Base-by-base conservation (phyloP, 1,139 yeast genomes). In the Meyerozyma elateridarum region DNA sequence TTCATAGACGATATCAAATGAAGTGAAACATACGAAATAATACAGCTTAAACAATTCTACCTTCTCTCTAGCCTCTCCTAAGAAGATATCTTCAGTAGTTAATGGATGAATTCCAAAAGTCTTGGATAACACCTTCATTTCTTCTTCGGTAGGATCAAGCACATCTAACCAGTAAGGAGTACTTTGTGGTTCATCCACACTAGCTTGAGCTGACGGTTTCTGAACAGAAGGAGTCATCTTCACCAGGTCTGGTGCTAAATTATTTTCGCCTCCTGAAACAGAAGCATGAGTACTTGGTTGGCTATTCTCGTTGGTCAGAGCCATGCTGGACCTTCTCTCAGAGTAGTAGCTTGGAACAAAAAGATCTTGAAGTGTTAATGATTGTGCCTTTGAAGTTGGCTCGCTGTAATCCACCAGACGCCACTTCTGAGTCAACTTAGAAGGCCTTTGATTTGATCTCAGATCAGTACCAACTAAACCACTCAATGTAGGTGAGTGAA, bases 21-120 rank as follows among this genome's bases (percentile, higher is more conserved):
- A 83, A 28, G 96, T 76, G 61, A 91, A 91, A 61, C 96, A 88
- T 15, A 91, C 87, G 48, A 91, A 79, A 55, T 91, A 91, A 53
- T 91, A 91, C 41, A 85, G 83, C 46, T 80, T 77, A 64, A 91
- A 91, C 30, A 91, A 57, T 56, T 91, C 98, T 15, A 91, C 96
- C 51, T 91, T 91, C 57, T 91, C 98, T 38, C 98, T 75, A 1
- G 95, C 81, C 50, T 91, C 98, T 3, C 96, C 96, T 21, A 89
- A 64, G 44, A 85, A 85, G 35, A 91, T 91, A 62, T 91, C 98
- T 54, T 91, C 98, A 0, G 96, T 85, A 0, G 98, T 91, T 48
- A 89, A 71, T 0, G 97, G 97, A 56, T 89, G 98, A 38, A 89
- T 85, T 1, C 95, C 95, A 59, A 91, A 91, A 0, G 96, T 79